Percentiles rank a stretch among this genome's conserved stretches.
Evolutionary conservation across 2,329 filamentous ascomycete genomes (phyloP).

Genomic region (Botryotinia globosa): DNA sequence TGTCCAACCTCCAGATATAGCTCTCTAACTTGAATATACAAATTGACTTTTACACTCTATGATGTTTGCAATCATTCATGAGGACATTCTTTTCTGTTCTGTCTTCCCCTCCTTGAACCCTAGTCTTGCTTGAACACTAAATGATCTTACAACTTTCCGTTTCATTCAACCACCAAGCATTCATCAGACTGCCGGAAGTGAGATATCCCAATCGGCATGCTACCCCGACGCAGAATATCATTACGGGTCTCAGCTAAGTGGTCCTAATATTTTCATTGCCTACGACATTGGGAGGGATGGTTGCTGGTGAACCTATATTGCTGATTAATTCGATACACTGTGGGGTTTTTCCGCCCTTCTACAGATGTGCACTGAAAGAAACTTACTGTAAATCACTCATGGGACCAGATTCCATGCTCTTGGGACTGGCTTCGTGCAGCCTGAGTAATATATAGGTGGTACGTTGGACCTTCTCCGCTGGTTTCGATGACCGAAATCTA

Average conservation of each 20-base stretch:
- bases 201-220: accelerated
- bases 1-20: too few species aligned
- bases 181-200: neutral
- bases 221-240: neutral
- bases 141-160: neutral
- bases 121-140: neutral
- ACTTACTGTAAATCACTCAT: neutral
- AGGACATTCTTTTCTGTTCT: too few species aligned
- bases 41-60: too few species aligned
- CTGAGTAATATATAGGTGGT: neutral
- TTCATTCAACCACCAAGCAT: neutral
- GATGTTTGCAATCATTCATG: too few species aligned
- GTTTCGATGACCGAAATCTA: neutral
- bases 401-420: neutral
- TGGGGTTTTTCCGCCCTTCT: neutral
- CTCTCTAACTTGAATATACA: too few species aligned
- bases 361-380: accelerated
- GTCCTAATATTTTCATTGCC: neutral
- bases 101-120: neutral
- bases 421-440: neutral
- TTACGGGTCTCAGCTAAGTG: neutral
- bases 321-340: neutral
- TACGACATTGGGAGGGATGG: neutral
- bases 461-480: neutral
- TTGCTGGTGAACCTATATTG: neutral